Percentiles rank a stretch among this genome's conserved stretches.
phyloP scores from a whole-genome alignment of 352 stramenopile genomes.

The Phytophthora cryptogea region DNA sequence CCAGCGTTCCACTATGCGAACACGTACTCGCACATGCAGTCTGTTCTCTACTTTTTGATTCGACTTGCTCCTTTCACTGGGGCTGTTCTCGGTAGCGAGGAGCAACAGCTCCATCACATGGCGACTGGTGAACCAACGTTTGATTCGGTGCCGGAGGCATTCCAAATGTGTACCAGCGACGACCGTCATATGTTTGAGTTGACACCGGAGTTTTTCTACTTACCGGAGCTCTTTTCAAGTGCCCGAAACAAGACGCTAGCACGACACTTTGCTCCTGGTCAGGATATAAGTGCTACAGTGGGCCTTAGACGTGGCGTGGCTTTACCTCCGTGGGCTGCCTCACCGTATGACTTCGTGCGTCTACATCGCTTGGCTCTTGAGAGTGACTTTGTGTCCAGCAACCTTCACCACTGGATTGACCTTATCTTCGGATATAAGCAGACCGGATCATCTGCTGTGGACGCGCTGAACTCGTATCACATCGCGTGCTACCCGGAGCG shows the following conservation, averaged over 20 bases:
- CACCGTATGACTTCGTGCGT: constrained; percentile 95
- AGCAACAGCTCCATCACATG: constrained; percentile 38
- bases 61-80: constrained; percentile 72
- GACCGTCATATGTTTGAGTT: constrained; percentile 73
- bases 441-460: constrained; percentile 80
- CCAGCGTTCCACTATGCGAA: constrained; percentile 79
- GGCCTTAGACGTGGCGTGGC: constrained; percentile 84
- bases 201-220: constrained; percentile 82
- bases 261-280: constrained; percentile 41
- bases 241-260: constrained; percentile 67
- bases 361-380: constrained; percentile 97
- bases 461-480: constrained; percentile 94
- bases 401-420: constrained; percentile 99
- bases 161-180: constrained; percentile 55
- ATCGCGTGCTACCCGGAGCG: constrained; percentile 80
- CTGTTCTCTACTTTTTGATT: constrained; percentile 78
- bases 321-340: constrained; percentile 96
- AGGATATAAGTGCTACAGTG: constrained; percentile 39
- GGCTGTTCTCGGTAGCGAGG: constrained; percentile 43
- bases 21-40: constrained; percentile 72
- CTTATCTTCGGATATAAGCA: constrained; percentile 99
- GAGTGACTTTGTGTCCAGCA: constrained; percentile 96
- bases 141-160: constrained; percentile 67
- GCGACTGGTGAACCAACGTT: constrained; percentile 53
- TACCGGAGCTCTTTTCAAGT: constrained; percentile 72